Percentiles rank a stretch among this genome's conserved stretches.
phyloP scores from a whole-genome alignment of 352 stramenopile species.

The Aphanomyces astaci region DNA sequence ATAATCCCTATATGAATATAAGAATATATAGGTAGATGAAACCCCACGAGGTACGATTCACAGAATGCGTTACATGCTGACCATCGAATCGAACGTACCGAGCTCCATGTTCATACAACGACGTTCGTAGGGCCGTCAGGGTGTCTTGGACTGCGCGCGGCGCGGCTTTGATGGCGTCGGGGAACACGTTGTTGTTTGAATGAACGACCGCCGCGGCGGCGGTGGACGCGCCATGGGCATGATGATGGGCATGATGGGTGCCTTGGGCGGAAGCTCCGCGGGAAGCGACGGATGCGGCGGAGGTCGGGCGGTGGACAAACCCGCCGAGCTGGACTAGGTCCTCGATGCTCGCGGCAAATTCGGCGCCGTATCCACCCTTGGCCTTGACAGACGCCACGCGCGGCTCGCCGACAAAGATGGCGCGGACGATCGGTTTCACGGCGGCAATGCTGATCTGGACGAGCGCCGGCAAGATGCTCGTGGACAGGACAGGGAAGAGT shows the following conservation, averaged over 20 bases:
- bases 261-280: too few species aligned
- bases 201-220: conserved; percentile 33
- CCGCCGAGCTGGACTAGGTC: conserved; percentile 57
- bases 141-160: conserved; percentile 51
- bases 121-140: conserved; percentile 52
- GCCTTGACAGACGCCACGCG: conserved; percentile 65
- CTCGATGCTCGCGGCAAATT: conserved; percentile 56
- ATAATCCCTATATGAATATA: too few species aligned
- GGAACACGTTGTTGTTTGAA: conserved; percentile 64
- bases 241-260: too few species aligned
- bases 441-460: conserved; percentile 81
- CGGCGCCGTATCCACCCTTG: conserved; percentile 52
- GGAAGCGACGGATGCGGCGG: neutral
- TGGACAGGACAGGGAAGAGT: conserved; percentile 50
- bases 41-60: too few species aligned
- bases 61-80: too few species aligned
- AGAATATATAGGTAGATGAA: too few species aligned
- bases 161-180: conserved; percentile 44
- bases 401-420: conserved; percentile 71
- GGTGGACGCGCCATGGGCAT: neutral
- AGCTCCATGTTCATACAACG: conserved; percentile 69
- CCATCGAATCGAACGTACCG: conserved; percentile 45
- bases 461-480: conserved; percentile 57
- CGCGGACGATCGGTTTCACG: conserved; percentile 66
- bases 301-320: conserved; percentile 41